Base-by-base conservation (phyloP, 352 stramenopile species). In the Phytopythium mirpurense region DNA sequence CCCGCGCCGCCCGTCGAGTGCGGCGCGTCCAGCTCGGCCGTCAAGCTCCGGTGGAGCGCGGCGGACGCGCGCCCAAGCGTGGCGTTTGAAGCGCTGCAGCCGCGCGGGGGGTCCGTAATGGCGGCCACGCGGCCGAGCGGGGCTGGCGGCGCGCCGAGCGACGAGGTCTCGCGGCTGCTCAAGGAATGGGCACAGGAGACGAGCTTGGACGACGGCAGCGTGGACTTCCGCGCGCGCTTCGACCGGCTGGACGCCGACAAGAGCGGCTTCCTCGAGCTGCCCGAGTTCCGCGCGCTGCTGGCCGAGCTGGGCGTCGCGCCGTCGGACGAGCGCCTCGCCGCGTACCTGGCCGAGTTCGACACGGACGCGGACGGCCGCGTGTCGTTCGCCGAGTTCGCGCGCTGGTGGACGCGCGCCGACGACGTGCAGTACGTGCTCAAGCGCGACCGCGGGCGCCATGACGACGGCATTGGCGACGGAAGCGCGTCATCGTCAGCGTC, bases 351-450 rank as follows among this genome's bases (percentile, higher is more conserved):
- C 31, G 83, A 83, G 42, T 92, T 97, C 31, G 88, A 96, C 44
- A 63, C 67, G 5, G 74, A 96, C 57, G 62, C 68, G 14, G 83
- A 96, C 57, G 89, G 85, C 48, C 83, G 77, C 46, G 83, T 98
- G 34, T 93, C 81, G 31, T 95, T 92, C 44, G 40, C 74, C 2
- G 83, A 97, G 60, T 97, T 98, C 48, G 80, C 77, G 35, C 59
- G 63, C 18, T 97, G 91, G 90, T 98, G 91, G 91, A 88, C 65
- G 45, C 70, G 76, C 7, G 58, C 75, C 0, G 78, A 91, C 42
- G 78, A 91, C 42, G 80, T 93, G 2, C 78, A 87, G 37, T 96
- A 89, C 57, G 80, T 95, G 14, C 54, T 96, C 53, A 96, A 94
- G 71, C 78, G 83, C 12, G 74, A 82, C 41, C 42, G 54, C 7